These are phyloP conservation scores for Sporothrix humicola DNA, from an alignment of 2,329 filamentous ascomycete genomes.

Conservation along the genomic window DNA sequence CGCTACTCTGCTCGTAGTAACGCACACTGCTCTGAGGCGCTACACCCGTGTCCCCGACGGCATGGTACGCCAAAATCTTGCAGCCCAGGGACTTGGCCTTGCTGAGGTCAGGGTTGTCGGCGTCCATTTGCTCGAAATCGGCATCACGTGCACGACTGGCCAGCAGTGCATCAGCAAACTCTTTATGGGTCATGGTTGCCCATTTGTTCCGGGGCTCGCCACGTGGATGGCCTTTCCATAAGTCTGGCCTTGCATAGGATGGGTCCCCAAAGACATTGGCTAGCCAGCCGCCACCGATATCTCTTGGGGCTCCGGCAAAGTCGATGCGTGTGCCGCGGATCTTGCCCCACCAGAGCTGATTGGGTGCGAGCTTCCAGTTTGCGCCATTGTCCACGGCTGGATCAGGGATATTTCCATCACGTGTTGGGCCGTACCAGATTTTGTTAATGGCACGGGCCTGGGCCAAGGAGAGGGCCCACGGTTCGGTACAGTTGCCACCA, in stretches of 20 bases:
- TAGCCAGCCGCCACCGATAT: not conserved
- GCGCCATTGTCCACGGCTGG: not conserved
- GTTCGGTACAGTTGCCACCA: not conserved
- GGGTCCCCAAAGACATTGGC: not conserved
- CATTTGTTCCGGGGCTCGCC: not conserved
- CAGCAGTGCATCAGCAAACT: not conserved
- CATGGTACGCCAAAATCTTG: not conserved
- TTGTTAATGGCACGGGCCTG: not conserved
- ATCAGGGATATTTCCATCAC: not conserved
- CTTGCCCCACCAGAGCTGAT: not conserved
- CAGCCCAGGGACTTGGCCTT: not conserved
- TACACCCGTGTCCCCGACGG: not conserved
- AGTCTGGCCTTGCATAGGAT: not conserved
- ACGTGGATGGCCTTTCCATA: not conserved
- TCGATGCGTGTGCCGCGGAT: constrained; percentile 11
- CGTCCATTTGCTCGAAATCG: not conserved
- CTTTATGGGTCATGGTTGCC: not conserved
- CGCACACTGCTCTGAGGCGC: not conserved
- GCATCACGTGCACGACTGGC: not conserved
- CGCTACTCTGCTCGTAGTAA: not conserved
- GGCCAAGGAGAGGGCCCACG: not conserved
- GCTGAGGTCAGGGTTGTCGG: not conserved
- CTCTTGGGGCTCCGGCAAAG: not conserved
- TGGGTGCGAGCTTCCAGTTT: not conserved
- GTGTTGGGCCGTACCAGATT: not conserved